Evolutionary conservation across 805 yeast genomes (phyloP).

Genomic region (Brettanomyces anomalus): DNA sequence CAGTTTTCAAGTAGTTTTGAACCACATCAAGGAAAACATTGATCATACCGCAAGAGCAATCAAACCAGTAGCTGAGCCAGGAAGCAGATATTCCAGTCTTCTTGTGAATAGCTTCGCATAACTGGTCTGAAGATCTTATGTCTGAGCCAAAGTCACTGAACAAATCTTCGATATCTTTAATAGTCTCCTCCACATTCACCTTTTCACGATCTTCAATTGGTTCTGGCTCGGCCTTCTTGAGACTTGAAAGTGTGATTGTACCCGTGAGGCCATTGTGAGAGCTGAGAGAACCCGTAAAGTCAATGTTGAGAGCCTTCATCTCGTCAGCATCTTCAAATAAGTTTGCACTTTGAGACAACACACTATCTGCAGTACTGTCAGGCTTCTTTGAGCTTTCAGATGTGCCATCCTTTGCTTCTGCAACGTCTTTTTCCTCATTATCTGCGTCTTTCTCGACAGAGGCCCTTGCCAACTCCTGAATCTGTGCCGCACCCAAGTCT

Average conservation of each 20-base stretch:
- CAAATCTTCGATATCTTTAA: conserved; percentile 17
- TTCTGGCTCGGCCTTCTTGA: conserved; percentile 21
- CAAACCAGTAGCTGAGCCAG: conserved; percentile 27
- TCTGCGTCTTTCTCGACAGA: conserved; percentile 16
- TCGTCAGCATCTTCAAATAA: conserved; percentile 21
- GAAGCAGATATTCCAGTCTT: conserved; percentile 22
- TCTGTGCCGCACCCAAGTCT: conserved; percentile 1
- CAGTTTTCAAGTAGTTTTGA: conserved; percentile 20
- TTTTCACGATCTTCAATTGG: conserved; percentile 20
- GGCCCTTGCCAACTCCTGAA: conserved; percentile 19
- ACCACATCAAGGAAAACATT: conserved; percentile 23
- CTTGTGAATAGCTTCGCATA: conserved; percentile 21
- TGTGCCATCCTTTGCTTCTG: not conserved
- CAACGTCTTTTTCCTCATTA: not conserved
- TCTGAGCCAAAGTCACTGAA: conserved; percentile 20
- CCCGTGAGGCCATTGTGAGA: conserved; percentile 1
- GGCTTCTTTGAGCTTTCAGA: not conserved
- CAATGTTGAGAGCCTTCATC: conserved; percentile 3
- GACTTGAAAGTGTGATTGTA: conserved; percentile 13
- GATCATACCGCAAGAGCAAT: conserved; percentile 26
- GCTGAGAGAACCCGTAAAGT: conserved; percentile 1
- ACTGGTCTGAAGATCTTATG: conserved; percentile 18
- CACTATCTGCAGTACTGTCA: not conserved
- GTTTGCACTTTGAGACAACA: conserved; percentile 14
- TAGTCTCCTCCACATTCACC: conserved; percentile 14